Evolutionary conservation across 2,329 filamentous ascomycete species (phyloP), one percentile per base, ranked within the genome.

Genomic region (Neofusicoccum parvum): DNA sequence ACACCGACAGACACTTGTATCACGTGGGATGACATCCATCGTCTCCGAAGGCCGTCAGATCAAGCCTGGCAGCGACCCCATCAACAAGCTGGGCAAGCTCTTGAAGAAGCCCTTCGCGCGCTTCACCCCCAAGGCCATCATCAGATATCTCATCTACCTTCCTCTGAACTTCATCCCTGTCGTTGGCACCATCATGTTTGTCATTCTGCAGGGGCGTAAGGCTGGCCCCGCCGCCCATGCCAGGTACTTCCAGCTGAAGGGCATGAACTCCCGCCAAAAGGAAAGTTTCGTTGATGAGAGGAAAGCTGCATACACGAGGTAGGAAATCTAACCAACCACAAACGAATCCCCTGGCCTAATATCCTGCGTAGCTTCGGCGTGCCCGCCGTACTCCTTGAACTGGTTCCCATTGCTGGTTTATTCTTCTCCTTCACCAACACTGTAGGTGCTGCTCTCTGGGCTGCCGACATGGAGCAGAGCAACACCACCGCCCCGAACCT

Each of bases 131-230:
- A 78, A 79, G 71, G 88, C 89, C 7, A 78, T 97, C 50, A 80
- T 97, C 45, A 84, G 92, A 48, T 94, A 94, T 72, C 75, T 96
- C 68, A 86, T 97, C 80, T 95, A 96, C 75, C 83, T 97, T 48
- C 94, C 94, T 11, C 84, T 98, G 67, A 98, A 97, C 80, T 93
- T 97, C 75, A 93, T 98, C 62, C 94, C 94, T 0, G 85, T 97
- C 0, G 87, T 97, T 17, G 94, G 94, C 5, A 97, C 94, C 0
- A 81, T 88, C 7, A 80, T 93, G 4, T 98, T 96, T 77, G 85
- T 97, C 39, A 76, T 90, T 34, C 75, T 96, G 15, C 92, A 97
- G 77, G 81, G 79, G 17, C 77, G 77, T 71, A 81, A 80, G 66
- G 75, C 80, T 32, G 87, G 85, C 2, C 86, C 87, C 46, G 80